Base-by-base conservation (phyloP, 768 basidiomycete species). In the Pleurotus cornucopiae region DNA sequence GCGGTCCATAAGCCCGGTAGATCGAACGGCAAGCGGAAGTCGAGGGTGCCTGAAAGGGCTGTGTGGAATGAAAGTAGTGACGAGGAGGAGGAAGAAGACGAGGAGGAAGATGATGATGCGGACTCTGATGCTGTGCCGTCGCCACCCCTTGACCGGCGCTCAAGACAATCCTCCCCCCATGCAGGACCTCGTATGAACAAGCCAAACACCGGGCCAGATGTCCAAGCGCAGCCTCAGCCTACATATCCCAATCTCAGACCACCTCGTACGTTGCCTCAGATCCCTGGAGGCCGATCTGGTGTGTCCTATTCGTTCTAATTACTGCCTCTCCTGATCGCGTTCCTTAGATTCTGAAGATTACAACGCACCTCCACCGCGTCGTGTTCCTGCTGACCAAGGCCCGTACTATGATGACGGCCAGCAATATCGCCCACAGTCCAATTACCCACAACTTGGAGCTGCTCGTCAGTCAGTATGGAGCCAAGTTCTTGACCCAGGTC, bases 31-130 rank as follows among this genome's bases (percentile, higher is more conserved):
- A 90, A 65, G 82, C 86, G 64, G 76, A 89, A 65, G 77, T 79
- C 66, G 67, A 81, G 62, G 76, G 79, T 65, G 73, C 85, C 60
- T 70, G 80, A 56, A 79, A 83, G 52, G 77, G 87, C 64, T 70
- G 85, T 60, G 71, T 70, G 88, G 68, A 79, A 82, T 55, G 88
- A 86, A 63, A 90, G 88, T 63, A 89, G 88, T 55, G 89, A 91
- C 21, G 89, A 89, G 54, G 91, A 93, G 43, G 89, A 90, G 4
- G 89, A 92, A 3, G 91, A 95, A 2, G 94, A 94, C 4, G 90
- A 94, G 0, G 89, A 86, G 0, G 84, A 85, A 0, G 84, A 86
- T 0, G 86, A 86, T 0, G 83, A 85, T 11, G 85, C 76, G 5
- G 85, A 88, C 64, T 88, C 85, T 3, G 86, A 88, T 59, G 74